phyloP scores from a whole-genome alignment of 306 rosid genomes.

The Rosa multiflora region DNA sequence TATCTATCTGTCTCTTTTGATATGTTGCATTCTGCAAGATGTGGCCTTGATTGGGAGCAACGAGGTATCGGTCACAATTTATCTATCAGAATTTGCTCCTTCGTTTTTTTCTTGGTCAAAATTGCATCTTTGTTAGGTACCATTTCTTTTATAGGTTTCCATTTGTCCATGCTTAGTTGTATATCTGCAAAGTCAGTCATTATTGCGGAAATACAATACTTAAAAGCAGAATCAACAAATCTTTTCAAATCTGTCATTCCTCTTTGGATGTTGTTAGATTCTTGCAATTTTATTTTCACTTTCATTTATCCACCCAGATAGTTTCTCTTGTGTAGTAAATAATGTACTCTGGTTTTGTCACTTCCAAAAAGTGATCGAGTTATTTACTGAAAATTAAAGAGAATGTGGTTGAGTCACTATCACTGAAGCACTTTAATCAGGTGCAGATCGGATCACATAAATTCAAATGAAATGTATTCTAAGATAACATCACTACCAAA shows the following conservation, averaged over 20 bases:
- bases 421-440: background rate
- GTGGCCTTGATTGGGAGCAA: constrained; percentile 87
- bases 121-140: constrained; percentile 4
- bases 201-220: background rate
- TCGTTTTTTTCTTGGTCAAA: background rate
- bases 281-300: background rate
- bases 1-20: constrained; percentile 87
- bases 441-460: background rate
- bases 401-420: background rate
- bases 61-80: constrained; percentile 46
- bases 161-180: background rate
- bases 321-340: background rate
- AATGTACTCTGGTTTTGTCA: background rate
- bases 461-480: background rate
- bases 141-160: background rate
- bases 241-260: background rate
- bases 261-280: background rate
- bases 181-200: background rate
- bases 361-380: background rate
- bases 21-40: constrained; percentile 90
- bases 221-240: background rate
- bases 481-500: background rate
- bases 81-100: background rate
- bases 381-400: background rate
- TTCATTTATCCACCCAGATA: background rate